Base-by-base conservation (phyloP, 257 asterid genomes). In the Cruciata laevipes region DNA sequence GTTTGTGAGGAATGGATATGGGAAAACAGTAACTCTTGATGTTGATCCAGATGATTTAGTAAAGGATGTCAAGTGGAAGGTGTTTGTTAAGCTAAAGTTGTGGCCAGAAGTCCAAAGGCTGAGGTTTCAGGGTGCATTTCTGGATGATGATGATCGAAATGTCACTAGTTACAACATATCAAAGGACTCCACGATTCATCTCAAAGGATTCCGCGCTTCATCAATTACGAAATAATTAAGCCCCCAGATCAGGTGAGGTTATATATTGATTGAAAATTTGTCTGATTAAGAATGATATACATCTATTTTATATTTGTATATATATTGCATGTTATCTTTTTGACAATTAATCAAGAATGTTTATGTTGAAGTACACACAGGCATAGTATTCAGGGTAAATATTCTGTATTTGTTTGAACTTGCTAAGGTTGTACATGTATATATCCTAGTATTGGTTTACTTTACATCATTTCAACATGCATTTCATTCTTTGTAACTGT, bases 111-210 rank as follows among this genome's bases (percentile, higher is more conserved):
- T 21, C 20, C 77, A 78, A 33, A 11, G 3, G 17, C 70, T 78
- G 24, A 10, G 40, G 65, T 74, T 67, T 52, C 67, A 4, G 14
- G 83, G 80, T 16, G 71, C 71, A 69, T 0, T 5, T 33, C 71
- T 74, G 3, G 16, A 16, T 17, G 63, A 16, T 17, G 63, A 74
- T 69, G 30, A 38, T 31, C 42, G 53, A 10, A 53, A 40, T 56
- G 52, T 78, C 70, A 72, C 69, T 63, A 68, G 70, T 70, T 74
- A 74, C 62, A 52, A 53, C 67, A 69, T 73, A 18, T 33, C 51
- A 42, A 49, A 7, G 63, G 14, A 62, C 24, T 61, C 63, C 18
- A 70, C 40, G 6, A 18, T 70, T 16, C 53, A 18, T 21, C 63
- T 27, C 30, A 27, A 27, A 27, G 30, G 30, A 27, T 3, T 4